Conservation (phyloP, 306 rosid genomes). For the Carpinus viminea region DNA sequence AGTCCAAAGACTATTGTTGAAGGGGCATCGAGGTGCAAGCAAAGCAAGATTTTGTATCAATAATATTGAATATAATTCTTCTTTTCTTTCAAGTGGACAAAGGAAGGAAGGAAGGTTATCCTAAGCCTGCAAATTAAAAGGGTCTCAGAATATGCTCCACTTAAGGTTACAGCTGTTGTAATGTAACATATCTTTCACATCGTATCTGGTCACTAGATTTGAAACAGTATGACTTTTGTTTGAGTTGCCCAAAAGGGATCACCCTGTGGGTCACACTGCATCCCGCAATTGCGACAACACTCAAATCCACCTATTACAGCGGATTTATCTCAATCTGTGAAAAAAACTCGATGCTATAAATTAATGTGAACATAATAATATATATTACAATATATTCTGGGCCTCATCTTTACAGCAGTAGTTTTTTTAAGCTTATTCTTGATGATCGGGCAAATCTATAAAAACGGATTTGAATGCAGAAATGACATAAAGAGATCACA, state of each 20-base stretch:
- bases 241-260: constrained; percentile 26
- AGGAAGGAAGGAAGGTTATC: neutral
- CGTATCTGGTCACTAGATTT: constrained; percentile 29
- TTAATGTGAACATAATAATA: too few species aligned
- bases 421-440: too few species aligned
- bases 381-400: too few species aligned
- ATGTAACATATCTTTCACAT: constrained; percentile 21
- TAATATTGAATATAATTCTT: neutral
- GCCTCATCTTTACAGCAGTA: too few species aligned
- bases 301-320: constrained; percentile 2
- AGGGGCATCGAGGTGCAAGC: too few species aligned
- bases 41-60: too few species aligned
- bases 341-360: too few species aligned
- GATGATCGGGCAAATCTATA: too few species aligned
- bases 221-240: neutral
- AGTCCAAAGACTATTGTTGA: too few species aligned
- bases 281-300: constrained; percentile 49
- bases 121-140: neutral
- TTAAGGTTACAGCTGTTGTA: constrained; percentile 45
- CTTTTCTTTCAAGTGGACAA: neutral
- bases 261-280: constrained; percentile 50
- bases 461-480: too few species aligned
- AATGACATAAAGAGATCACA: constrained; percentile 17
- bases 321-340: too few species aligned
- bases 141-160: constrained; percentile 40